Conservation (phyloP, 495 filamentous ascomycete genomes). For the Lasiosphaeria hispida region DNA sequence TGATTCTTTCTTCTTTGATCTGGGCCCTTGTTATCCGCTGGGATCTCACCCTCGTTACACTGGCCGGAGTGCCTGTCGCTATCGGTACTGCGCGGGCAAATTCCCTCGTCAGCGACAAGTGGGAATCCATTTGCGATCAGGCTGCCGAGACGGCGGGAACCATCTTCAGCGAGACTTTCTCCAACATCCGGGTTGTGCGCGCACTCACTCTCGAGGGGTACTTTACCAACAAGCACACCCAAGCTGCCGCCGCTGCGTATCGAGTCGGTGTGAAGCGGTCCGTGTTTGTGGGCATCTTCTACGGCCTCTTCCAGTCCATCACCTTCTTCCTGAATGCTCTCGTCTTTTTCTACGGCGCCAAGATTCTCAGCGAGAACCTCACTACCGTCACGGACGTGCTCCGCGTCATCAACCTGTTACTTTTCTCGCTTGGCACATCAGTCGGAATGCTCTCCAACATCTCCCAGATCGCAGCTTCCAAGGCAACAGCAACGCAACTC, state of each 20-base stretch:
- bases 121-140: slow-evolving; percentile 67
- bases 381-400: slow-evolving; percentile 57
- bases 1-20: slow-evolving; percentile 62
- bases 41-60: slow-evolving; percentile 77
- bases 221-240: slow-evolving; percentile 66
- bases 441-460: slow-evolving; percentile 67
- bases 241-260: slow-evolving; percentile 48
- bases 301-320: slow-evolving; percentile 69
- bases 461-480: slow-evolving; percentile 74
- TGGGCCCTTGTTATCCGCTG: slow-evolving; percentile 77
- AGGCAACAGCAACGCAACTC: slow-evolving; percentile 68
- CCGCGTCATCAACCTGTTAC: slow-evolving; percentile 74
- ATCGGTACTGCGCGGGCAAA: slow-evolving; percentile 63
- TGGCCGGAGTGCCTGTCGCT: slow-evolving; percentile 66
- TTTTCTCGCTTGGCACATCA: slow-evolving; percentile 75
- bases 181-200: slow-evolving; percentile 77
- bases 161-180: slow-evolving; percentile 75
- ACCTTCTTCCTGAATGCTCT: slow-evolving; percentile 73
- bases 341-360: slow-evolving; percentile 79
- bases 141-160: slow-evolving; percentile 52
- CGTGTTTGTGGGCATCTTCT: slow-evolving; percentile 66
- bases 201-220: slow-evolving; percentile 72
- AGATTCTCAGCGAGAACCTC: slow-evolving; percentile 51
- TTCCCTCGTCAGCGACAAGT: slow-evolving; percentile 58
- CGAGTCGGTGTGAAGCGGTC: slow-evolving; percentile 57